Evolutionary conservation across 257 asterid genomes (phyloP), one percentile per base, ranked within the genome.

Genomic region (Salvia rosmarinus): DNA sequence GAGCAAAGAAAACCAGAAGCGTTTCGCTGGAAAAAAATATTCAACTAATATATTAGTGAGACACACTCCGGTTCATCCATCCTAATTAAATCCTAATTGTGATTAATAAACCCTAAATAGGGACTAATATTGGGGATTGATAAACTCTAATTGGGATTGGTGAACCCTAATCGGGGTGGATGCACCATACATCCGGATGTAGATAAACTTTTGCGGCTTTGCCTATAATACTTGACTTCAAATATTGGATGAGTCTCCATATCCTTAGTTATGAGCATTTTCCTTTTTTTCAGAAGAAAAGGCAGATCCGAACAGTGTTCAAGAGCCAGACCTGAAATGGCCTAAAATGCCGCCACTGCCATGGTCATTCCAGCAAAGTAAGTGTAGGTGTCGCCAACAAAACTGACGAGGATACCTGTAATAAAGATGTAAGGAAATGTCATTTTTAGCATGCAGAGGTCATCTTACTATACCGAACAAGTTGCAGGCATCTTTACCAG

Each of bases 331-430:
- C 97, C 97, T 91, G 58, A 82, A 91, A 73, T 91, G 97, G 60
- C 97, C 96, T 80, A 91, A 84, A 68, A 90, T 90, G 78, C 97
- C 96, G 74, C 94, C 12, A 90, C 97, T 32, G 97, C 97, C 91
- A 90, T 80, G 10, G 97, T 87, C 97, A 91, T 91, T 55, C 97
- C 97, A 51, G 96, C 96, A 81, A 91, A 91, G 87, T 91, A 89
- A 25, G 96, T 89, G 64, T 84, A 91, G 12, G 97, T 89, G 82
- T 91, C 95, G 21, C 96, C 96, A 49, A 91, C 95, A 63, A 91
- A 76, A 89, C 97, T 10, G 97, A 84, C 30, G 97, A 91, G 30
- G 97, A 74, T 85, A 85, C 97, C 97, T 90, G 67, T 25, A 63
- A 78, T 40, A 62, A 19, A 63, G 57, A 70, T 12, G 39, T 37